Evolutionary conservation across 2,329 filamentous ascomycete species (phyloP), one percentile per base, ranked within the genome.

Genomic region (Aphanoascus verrucosus): DNA sequence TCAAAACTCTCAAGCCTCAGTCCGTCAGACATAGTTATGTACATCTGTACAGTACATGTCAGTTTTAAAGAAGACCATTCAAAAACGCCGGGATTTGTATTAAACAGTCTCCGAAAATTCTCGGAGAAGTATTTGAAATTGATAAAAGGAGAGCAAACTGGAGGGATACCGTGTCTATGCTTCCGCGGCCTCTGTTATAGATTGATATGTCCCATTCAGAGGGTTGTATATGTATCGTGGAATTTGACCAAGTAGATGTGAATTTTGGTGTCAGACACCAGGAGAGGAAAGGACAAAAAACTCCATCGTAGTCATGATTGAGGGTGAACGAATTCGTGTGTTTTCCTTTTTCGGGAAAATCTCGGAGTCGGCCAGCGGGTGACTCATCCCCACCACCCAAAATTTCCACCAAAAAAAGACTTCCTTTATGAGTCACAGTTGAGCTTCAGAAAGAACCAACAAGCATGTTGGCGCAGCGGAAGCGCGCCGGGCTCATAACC

Each of bases 401-500:
- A 20, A 38, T 49, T 17, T 47, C 14, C 45, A 47, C n/a, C 41
- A 43, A 20, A 23, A 7, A 23, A 11, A 23, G 4, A 9, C n/a
- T n/a, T n/a, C n/a, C n/a, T n/a, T n/a, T 34, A 7, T 45, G 7
- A 31, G 28, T 31, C 31, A 15, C 19, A 19, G n/a, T 5, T 50
- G n/a, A 8, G 6, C 12, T 38, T 8, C 5, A 32, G 35, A 35
- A 46, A 17, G 7, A 4, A 28, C 7, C 11, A 46, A 49, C 17
- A 55, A 63, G 62, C 62, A 61, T 62, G 56, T 57, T 64, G 58
- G 62, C 60, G 64, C 64, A 67, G 64, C 58, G 64, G 64, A 65
- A 67, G 64, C 64, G 65, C 65, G 65, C 64, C 64, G 65, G 65
- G 65, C 65, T 67, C 65, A 67, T 67, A 67, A 67, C 65, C 65